phyloP scores from a whole-genome alignment of 116 monocot genomes.

The Papilionanthe hybrid region DNA sequence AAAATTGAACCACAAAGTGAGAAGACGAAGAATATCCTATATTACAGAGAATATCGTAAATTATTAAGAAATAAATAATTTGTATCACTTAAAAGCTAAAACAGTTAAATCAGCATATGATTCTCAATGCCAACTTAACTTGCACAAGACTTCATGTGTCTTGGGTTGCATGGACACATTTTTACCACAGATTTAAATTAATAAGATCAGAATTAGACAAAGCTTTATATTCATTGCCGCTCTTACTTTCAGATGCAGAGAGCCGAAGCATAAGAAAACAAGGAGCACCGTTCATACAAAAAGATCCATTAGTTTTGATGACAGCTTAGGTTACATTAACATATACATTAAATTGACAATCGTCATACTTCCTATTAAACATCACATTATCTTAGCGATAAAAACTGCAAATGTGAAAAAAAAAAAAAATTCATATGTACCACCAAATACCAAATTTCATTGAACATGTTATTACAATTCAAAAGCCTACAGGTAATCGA shows the following conservation, averaged over 20 bases:
- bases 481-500: not conserved
- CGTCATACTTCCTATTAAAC: no score
- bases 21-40: constrained; percentile 96
- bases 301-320: no score
- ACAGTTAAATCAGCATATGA: not conserved
- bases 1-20: constrained; percentile 98
- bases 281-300: not conserved
- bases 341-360: no score
- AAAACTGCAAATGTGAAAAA: no score
- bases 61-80: constrained; percentile 1
- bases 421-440: no score
- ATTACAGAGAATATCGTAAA: constrained; percentile 44
- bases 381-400: no score
- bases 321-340: no score
- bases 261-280: not conserved
- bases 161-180: not conserved
- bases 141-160: not conserved
- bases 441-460: constrained; percentile 6
- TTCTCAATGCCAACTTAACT: no score
- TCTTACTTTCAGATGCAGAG: not conserved
- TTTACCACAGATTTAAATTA: constrained; percentile 1
- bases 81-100: not conserved
- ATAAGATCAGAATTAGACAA: not conserved
- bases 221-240: not conserved
- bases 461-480: not conserved